Conservation (phyloP, 805 yeast genomes). For the Myxozyma neglecta region DNA sequence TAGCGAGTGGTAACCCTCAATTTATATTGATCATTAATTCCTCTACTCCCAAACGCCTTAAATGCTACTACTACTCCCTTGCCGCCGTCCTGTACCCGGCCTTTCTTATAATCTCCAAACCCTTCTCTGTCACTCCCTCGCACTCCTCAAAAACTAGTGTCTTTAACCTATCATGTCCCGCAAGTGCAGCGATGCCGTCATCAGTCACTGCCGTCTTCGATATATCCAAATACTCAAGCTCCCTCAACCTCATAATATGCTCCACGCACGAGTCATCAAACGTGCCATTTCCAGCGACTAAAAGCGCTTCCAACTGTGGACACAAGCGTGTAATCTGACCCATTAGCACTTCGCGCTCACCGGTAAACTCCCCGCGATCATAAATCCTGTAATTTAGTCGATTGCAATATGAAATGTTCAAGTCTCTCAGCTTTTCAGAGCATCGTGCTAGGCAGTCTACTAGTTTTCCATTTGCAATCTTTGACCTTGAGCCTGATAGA, state of each 20-base stretch:
- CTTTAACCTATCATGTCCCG: neutral
- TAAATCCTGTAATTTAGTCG: neutral
- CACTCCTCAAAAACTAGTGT: neutral
- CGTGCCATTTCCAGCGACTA: slow-evolving; percentile 3
- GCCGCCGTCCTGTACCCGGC: neutral
- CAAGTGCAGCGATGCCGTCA: neutral
- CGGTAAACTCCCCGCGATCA: neutral
- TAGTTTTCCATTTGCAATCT: slow-evolving; percentile 2
- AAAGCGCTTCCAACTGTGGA: neutral
- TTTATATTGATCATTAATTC: neutral
- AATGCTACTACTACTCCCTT: neutral
- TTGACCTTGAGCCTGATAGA: slow-evolving; percentile 12
- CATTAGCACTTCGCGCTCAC: neutral
- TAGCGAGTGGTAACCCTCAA: slow-evolving; percentile 18
- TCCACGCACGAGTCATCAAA: slow-evolving; percentile 7
- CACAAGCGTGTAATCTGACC: slow-evolving; percentile 1
- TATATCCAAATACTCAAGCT: slow-evolving; percentile 14
- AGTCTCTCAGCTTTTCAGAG: neutral
- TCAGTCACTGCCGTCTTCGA: slow-evolving; percentile 4
- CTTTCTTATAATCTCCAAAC: neutral
- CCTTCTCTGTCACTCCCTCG: neutral
- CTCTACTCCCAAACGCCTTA: neutral
- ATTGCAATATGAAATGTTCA: slow-evolving; percentile 6
- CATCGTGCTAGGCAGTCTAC: slow-evolving; percentile 15
- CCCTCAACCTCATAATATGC: neutral